Evolutionary conservation across 345 rosid species (phyloP).

Genomic region (Melastoma malabathricum): DNA sequence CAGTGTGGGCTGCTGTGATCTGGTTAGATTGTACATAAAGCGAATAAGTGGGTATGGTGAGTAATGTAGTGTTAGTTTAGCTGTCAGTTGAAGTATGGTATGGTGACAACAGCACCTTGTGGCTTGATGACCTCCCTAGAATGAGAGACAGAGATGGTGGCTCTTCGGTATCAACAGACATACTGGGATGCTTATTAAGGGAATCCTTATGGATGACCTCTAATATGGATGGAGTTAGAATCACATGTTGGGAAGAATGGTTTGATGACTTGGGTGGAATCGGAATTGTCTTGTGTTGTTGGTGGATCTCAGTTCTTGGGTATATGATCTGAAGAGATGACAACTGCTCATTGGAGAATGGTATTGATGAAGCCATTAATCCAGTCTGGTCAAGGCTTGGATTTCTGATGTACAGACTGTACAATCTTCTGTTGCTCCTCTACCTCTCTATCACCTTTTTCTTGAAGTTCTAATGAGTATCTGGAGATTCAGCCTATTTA

Average conservation of each 20-base stretch:
- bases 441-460: not conserved
- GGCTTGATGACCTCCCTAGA: constrained; percentile 17
- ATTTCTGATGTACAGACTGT: constrained; percentile 6
- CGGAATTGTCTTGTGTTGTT: too few relatives aligned
- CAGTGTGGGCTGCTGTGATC: constrained; percentile 29
- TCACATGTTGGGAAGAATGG: too few relatives aligned
- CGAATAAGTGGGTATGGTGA: constrained; percentile 31
- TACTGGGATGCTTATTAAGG: too few relatives aligned
- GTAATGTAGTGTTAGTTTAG: constrained; percentile 21
- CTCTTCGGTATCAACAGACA: too few relatives aligned
- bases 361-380: constrained; percentile 14
- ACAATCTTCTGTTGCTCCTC: constrained; percentile 1
- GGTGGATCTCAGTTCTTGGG: too few relatives aligned
- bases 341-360: constrained; percentile 5
- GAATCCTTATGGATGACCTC: too few relatives aligned
- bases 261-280: too few relatives aligned
- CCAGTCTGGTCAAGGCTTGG: constrained; percentile 12
- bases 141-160: too few relatives aligned
- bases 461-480: not conserved
- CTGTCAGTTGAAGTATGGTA: constrained; percentile 13
- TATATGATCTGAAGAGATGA: too few relatives aligned
- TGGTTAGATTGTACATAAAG: constrained; percentile 43
- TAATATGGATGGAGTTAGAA: too few relatives aligned
- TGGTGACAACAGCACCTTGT: constrained; percentile 17
- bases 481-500: not conserved